These are phyloP conservation scores for Ogataea sp. DNA, from an alignment of 805 yeast species.

Conservation along the genomic window DNA sequence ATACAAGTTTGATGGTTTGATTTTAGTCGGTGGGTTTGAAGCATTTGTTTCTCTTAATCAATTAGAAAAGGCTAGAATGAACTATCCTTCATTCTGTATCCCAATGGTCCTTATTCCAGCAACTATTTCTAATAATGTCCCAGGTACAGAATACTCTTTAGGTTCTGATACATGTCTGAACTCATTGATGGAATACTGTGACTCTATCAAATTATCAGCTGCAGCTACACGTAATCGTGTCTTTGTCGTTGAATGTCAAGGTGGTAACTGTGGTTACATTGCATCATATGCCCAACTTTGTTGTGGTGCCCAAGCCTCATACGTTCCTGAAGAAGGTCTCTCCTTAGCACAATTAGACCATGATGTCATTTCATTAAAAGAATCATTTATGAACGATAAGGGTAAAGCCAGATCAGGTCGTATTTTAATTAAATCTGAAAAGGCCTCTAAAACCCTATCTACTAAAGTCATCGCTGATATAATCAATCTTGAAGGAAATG, in stretches of 20 bases:
- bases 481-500: slow-evolving; percentile 65
- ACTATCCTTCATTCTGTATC: slow-evolving; percentile 87
- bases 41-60: slow-evolving; percentile 84
- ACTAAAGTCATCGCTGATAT: slow-evolving; percentile 80
- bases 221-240: slow-evolving; percentile 90
- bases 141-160: slow-evolving; percentile 95
- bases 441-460: slow-evolving; percentile 74
- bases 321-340: slow-evolving; percentile 83
- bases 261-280: slow-evolving; percentile 92
- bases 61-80: slow-evolving; percentile 63
- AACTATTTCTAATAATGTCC: slow-evolving; percentile 94
- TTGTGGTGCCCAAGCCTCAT: slow-evolving; percentile 86
- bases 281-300: slow-evolving; percentile 81
- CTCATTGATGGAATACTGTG: slow-evolving; percentile 86
- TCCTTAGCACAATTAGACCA: slow-evolving; percentile 59
- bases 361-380: slow-evolving; percentile 65
- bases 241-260: slow-evolving; percentile 96
- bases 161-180: slow-evolving; percentile 97
- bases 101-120: slow-evolving; percentile 94
- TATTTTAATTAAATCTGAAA: slow-evolving; percentile 73
- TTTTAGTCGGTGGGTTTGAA: slow-evolving; percentile 94
- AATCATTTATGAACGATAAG: slow-evolving; percentile 60
- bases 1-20: slow-evolving; percentile 77
- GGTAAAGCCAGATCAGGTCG: slow-evolving; percentile 84
- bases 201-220: slow-evolving; percentile 89